Base-by-base conservation (phyloP, 768 basidiomycete species). In the Coprinopsis cinerea region DNA sequence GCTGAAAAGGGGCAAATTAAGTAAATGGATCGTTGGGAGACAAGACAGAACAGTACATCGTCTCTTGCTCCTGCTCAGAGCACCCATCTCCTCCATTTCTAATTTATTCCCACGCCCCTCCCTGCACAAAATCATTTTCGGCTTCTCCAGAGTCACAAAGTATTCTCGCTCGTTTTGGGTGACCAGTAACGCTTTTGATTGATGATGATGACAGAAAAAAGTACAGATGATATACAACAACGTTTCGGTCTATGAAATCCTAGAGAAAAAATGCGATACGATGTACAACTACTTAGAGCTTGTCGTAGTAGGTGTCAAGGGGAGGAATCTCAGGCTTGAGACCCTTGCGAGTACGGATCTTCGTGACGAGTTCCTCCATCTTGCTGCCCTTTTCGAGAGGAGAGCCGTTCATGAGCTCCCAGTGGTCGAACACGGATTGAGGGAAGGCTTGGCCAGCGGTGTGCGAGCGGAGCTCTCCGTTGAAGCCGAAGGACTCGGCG, bases 361-460 rank as follows among this genome's bases (percentile, higher is more conserved):
- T 68, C 55, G 66, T 81, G 40, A 91, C 91, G 51, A 97, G 70
- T 42, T 86, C 82, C 73, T 94, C 91, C 57, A 93, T 71, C 79
- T 94, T 93, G 74, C 80, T 81, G 60, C 92, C 93, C 75, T 91
- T 90, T 43, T 97, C 94, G 57, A 87, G 78, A 57, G 81, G 89
- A 56, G 82, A 77, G 64, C 90, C 89, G 58, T 67, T 72, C 87
- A 92, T 89, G 55, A 83, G 53, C 62, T 91, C 86, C 88, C 90
- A 92, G 68, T 93, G 92, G 63, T 94, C 93, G 63, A 95, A 88
- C 63, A 94, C 93, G 62, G 74, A 66, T 71, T 97, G 96, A 44
- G 96, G 94, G 92, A 97, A 98, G 56, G 96, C 96, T 75, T 99
- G 95, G 45, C 96, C 96, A 64, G 79, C 82, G 35, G 96, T 98